These are phyloP conservation scores for Sporothrix schenckii DNA, from an alignment of 2,329 filamentous ascomycete species.

Conservation along the genomic window DNA sequence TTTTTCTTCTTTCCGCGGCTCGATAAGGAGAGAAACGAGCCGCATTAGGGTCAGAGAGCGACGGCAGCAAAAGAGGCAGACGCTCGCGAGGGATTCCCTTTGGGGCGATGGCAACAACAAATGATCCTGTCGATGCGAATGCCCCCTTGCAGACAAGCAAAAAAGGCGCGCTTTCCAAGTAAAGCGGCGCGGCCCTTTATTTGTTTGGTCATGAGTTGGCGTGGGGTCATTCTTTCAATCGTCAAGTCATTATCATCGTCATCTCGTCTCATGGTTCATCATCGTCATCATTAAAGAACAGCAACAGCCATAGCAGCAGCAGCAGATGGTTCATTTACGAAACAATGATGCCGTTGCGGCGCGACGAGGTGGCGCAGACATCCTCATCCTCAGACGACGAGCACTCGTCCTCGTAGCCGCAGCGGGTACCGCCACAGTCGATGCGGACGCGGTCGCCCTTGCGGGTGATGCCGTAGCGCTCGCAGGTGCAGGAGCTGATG, in stretches of 20 bases:
- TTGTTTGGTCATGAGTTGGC: not conserved
- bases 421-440: conserved; percentile 88
- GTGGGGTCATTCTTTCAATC: conserved; percentile 16
- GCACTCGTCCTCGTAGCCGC: conserved; percentile 77
- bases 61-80: no score
- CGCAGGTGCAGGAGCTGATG: conserved; percentile 82
- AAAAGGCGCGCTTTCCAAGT: conserved; percentile 7
- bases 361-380: conserved; percentile 56
- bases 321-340: conserved; percentile 40
- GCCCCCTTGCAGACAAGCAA: not conserved
- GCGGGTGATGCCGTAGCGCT: conserved; percentile 95
- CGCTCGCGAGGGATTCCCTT: not conserved
- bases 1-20: conserved; percentile 29
- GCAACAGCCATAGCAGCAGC: not conserved
- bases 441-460: conserved; percentile 91
- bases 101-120: conserved; percentile 3
- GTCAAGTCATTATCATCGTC: conserved; percentile 14
- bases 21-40: conserved; percentile 32
- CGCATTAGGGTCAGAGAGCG: conserved; percentile 5
- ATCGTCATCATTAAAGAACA: conserved; percentile 5
- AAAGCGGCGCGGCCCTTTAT: conserved; percentile 22
- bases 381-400: conserved; percentile 63
- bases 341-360: conserved; percentile 67
- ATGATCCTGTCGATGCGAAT: conserved; percentile 1
- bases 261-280: not conserved